Evolutionary conservation across 1,139 yeast genomes (phyloP).

Genomic region (Yamadazyma atmosphaerica): DNA sequence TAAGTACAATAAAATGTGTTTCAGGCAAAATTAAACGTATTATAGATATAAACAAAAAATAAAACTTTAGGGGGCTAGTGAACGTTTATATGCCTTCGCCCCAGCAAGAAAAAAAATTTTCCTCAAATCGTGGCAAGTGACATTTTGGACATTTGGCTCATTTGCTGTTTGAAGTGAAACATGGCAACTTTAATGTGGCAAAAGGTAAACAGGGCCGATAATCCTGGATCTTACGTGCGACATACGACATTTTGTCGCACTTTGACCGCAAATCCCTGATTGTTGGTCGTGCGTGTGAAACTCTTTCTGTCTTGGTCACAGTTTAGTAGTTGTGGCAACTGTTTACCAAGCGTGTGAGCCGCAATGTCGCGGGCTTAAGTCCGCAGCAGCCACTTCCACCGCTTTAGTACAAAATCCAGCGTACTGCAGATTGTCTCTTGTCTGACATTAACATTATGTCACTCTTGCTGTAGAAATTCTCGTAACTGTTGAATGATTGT

Average conservation of each 20-base stretch:
- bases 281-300: too few relatives aligned
- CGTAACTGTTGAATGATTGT: too few relatives aligned
- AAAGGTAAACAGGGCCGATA: not conserved
- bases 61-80: slow-evolving; percentile 8
- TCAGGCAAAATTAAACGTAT: not conserved
- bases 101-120: slow-evolving; percentile 2
- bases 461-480: not conserved
- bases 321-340: not conserved
- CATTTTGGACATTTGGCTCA: slow-evolving; percentile 4
- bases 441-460: not conserved
- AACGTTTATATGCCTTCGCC: slow-evolving; percentile 1
- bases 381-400: not conserved
- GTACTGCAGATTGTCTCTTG: not conserved
- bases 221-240: not conserved
- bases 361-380: not conserved
- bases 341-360: not conserved
- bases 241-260: not conserved
- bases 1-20: too few relatives aligned
- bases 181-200: slow-evolving; percentile 2
- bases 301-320: not conserved
- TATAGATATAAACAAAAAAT: not conserved
- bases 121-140: slow-evolving; percentile 13
- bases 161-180: slow-evolving; percentile 5
- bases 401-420: too few relatives aligned
- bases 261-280: not conserved